phyloP scores from a whole-genome alignment of 164 flowering plant species.

The Echeveria elegans region DNA sequence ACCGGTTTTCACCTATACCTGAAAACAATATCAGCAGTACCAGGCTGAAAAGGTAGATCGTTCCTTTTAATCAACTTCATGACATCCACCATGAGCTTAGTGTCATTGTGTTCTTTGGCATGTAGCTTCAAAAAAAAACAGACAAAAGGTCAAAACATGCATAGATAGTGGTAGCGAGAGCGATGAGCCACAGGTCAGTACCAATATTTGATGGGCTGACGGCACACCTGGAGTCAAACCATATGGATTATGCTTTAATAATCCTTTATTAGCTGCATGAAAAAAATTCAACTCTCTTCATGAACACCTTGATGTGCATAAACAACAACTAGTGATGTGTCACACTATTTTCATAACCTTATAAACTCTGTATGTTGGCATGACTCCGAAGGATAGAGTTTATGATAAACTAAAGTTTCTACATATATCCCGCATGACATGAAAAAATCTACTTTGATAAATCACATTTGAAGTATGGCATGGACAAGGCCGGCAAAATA shows the following conservation, averaged over 20 bases:
- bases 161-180: neutral
- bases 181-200: conserved; percentile 14
- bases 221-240: conserved; percentile 70
- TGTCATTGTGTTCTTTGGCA: conserved; percentile 73
- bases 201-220: conserved; percentile 76
- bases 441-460: neutral
- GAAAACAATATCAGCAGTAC: conserved; percentile 91
- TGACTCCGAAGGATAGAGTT: neutral
- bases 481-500: too few relatives aligned
- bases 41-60: conserved; percentile 67
- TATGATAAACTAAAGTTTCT: neutral
- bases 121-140: conserved; percentile 34
- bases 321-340: neutral
- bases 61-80: conserved; percentile 67
- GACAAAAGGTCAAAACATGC: conserved; percentile 7
- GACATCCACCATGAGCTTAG: conserved; percentile 53
- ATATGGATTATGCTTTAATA: conserved; percentile 73
- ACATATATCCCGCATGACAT: neutral
- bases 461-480: too few relatives aligned
- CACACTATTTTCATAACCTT: neutral
- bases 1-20: conserved; percentile 31
- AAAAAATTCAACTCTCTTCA: neutral
- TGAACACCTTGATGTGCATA: neutral
- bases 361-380: neutral
- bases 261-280: conserved; percentile 55